phyloP scores from a whole-genome alignment of 2,329 filamentous ascomycete species.

The Alternaria sp. region DNA sequence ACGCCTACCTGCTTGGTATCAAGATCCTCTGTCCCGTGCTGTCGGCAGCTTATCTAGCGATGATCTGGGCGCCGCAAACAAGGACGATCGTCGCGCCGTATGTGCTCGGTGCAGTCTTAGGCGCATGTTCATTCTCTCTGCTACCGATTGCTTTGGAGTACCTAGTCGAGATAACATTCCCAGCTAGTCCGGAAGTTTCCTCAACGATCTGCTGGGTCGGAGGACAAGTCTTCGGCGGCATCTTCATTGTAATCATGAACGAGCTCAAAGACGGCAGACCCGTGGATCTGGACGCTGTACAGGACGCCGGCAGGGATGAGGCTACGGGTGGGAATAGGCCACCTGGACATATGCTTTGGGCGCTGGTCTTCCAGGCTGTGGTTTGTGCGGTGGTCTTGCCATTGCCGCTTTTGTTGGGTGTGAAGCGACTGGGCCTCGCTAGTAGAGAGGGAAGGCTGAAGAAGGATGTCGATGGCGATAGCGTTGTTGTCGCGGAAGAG shows the following conservation, averaged over 20 bases:
- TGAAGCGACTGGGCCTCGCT: conserved; percentile 64
- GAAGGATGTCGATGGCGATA: conserved; percentile 41
- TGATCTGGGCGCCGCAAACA: conserved; percentile 80
- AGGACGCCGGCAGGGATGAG: conserved; percentile 29
- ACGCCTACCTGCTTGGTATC: conserved; percentile 76
- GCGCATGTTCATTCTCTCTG: conserved; percentile 79
- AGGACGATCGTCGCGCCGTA: conserved; percentile 71
- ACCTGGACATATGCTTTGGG: conserved; percentile 73
- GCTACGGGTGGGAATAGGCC: conserved; percentile 51
- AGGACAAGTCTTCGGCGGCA: conserved; percentile 82
- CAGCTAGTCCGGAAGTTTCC: conserved; percentile 83
- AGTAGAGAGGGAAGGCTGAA: conserved; percentile 38
- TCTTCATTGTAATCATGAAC: conserved; percentile 84
- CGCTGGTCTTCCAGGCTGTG: conserved; percentile 80
- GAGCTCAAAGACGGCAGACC: conserved; percentile 62
- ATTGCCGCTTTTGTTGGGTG: conserved; percentile 70
- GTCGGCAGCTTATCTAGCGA: conserved; percentile 72
- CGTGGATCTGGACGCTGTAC: conserved; percentile 38
- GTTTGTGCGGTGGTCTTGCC: conserved; percentile 70
- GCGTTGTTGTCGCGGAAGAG: conserved; percentile 9
- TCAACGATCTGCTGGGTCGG: conserved; percentile 84
- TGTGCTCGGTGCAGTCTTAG: conserved; percentile 75
- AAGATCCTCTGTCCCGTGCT: conserved; percentile 78
- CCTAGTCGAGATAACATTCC: conserved; percentile 84
- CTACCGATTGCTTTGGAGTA: conserved; percentile 87